phyloP scores from a whole-genome alignment of 768 basidiomycete species.

The Leccinum broughii region DNA sequence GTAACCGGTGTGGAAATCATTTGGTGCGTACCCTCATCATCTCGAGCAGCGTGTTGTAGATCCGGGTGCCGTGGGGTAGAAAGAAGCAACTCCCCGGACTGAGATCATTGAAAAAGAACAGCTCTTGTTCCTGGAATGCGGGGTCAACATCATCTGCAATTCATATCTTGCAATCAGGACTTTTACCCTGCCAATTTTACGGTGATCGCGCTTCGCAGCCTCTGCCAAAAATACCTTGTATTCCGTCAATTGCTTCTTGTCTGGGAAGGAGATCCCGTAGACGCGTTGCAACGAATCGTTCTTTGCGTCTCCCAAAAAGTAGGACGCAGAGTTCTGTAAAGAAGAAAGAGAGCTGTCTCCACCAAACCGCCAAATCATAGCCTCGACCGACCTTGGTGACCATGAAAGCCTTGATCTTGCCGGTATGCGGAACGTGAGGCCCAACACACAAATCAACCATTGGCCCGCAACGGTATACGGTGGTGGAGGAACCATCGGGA shows the following conservation, averaged over 20 bases:
- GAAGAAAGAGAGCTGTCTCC: conserved; percentile 1
- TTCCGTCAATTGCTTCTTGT: conserved; percentile 91
- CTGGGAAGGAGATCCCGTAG: conserved; percentile 98
- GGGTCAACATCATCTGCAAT: conserved; percentile 1
- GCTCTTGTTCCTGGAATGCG: conserved; percentile 76
- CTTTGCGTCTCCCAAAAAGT: conserved; percentile 91
- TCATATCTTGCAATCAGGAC: conserved; percentile 1
- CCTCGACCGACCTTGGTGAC: conserved; percentile 74
- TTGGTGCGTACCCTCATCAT: conserved; percentile 73
- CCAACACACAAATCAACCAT: conserved; percentile 98
- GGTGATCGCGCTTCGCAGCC: conserved; percentile 96
- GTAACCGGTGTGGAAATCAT: conserved; percentile 3
- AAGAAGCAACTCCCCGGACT: conserved; percentile 97
- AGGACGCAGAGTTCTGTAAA: conserved; percentile 88
- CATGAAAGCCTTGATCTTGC: conserved; percentile 96
- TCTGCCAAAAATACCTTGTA: conserved; percentile 96
- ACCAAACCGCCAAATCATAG: background rate
- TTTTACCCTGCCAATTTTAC: conserved; percentile 85
- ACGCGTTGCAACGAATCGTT: conserved; percentile 96
- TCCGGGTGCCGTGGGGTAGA: conserved; percentile 94
- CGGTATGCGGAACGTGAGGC: conserved; percentile 97
- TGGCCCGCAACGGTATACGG: conserved; percentile 97
- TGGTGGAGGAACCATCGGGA: conserved; percentile 93
- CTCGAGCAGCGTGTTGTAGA: conserved; percentile 92
- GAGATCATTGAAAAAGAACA: conserved; percentile 98